Evolutionary conservation across 1,284 basidiomycete genomes (phyloP).

Genomic region (Sanghuangporus sanghuang): DNA sequence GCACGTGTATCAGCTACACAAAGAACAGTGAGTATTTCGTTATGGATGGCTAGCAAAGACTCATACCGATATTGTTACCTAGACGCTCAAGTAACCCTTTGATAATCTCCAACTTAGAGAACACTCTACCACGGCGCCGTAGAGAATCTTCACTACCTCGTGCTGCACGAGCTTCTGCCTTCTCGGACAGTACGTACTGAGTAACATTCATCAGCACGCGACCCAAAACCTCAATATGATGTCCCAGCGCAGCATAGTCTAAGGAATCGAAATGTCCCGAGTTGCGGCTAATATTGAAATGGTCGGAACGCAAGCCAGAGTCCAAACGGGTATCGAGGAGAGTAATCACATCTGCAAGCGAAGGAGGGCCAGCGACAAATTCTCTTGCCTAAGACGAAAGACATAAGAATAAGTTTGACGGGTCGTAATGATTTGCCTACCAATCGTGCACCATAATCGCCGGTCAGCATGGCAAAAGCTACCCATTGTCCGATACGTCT

Average conservation of each 20-base stretch:
- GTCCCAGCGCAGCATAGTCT: conserved; percentile 54
- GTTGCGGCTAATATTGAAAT: conserved; percentile 38
- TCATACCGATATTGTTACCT: conserved; percentile 59
- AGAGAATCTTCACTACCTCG: conserved; percentile 12
- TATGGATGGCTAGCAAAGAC: not conserved
- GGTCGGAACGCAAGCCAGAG: not conserved
- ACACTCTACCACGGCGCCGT: conserved; percentile 30
- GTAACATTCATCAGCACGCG: conserved; percentile 52
- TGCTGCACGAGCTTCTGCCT: conserved; percentile 27
- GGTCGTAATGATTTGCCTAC: conserved; percentile 27
- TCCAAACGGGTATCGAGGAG: conserved; percentile 21
- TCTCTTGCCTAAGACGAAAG: conserved; percentile 17
- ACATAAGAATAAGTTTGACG: not conserved
- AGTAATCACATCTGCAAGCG: conserved; percentile 40
- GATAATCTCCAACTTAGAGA: conserved; percentile 40
- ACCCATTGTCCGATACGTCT: conserved; percentile 52
- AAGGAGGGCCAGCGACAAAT: conserved; percentile 38
- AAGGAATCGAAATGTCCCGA: conserved; percentile 34
- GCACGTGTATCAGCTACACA: conserved; percentile 61
- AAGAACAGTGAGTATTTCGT: not conserved
- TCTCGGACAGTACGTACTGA: conserved; percentile 45
- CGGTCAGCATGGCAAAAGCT: conserved; percentile 40
- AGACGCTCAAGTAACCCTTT: conserved; percentile 41
- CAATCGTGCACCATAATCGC: conserved; percentile 22
- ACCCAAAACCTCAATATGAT: conserved; percentile 48